Conservation (phyloP, 1,284 basidiomycete genomes). For the Marasmius sp. region DNA sequence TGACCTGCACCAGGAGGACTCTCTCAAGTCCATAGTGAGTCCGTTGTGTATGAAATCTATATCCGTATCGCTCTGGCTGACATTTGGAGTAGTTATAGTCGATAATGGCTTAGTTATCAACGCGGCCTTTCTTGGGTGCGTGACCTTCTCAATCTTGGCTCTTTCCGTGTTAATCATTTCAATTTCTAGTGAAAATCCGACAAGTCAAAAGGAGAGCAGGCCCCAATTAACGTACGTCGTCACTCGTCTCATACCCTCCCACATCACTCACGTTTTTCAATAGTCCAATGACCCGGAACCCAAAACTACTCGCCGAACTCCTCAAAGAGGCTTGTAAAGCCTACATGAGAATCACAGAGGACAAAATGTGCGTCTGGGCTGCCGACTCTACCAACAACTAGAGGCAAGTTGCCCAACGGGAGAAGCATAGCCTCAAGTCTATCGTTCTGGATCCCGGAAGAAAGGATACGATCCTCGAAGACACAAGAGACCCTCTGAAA, state of each 20-base stretch:
- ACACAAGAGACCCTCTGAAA: constrained; percentile 64
- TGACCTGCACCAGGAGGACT: no score
- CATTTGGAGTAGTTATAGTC: constrained; percentile 37
- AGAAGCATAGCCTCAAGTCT: constrained; percentile 62
- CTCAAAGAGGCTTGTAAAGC: constrained; percentile 55
- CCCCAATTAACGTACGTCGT: constrained; percentile 36
- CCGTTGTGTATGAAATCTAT: no score
- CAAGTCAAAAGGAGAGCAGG: constrained; percentile 44
- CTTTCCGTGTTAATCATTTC: background rate
- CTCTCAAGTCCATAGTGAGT: no score
- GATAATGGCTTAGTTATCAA: constrained; percentile 64
- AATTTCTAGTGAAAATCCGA: constrained; percentile 38
- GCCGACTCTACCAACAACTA: constrained; percentile 47
- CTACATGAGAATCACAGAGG: constrained; percentile 50
- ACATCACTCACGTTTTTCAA: background rate
- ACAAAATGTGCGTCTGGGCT: constrained; percentile 55
- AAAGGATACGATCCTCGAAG: constrained; percentile 61
- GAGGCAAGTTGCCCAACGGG: constrained; percentile 54
- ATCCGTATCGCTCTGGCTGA: background rate
- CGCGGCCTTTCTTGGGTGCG: constrained; percentile 47
- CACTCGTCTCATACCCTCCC: background rate
- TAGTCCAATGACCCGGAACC: constrained; percentile 54
- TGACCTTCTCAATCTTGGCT: constrained; percentile 3
- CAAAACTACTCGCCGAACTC: constrained; percentile 46
- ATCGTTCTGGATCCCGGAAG: constrained; percentile 69